Evolutionary conservation across 2,329 filamentous ascomycete species (phyloP).

Genomic region (Mycosphaerella arachidis): DNA sequence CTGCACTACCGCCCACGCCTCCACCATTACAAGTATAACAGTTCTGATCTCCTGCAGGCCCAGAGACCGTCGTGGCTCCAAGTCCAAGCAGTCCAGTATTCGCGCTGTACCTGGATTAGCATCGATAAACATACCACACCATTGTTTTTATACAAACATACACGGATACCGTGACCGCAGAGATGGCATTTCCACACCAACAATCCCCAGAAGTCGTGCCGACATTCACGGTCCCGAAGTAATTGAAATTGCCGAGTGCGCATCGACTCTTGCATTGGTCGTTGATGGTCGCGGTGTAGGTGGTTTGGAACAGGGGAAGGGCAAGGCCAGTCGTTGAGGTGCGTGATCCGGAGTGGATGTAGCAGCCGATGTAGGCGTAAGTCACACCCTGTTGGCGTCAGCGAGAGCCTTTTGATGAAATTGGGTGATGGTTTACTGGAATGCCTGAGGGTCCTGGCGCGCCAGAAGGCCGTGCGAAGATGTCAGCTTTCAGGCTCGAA

Average conservation of each 20-base stretch:
- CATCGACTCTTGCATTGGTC: constrained; percentile 22
- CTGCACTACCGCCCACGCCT: constrained; percentile 8
- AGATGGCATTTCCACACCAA: constrained; percentile 27
- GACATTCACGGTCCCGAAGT: constrained; percentile 27
- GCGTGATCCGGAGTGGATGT: constrained; percentile 24
- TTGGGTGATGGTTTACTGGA: too few species aligned
- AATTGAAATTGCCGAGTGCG: constrained; percentile 14
- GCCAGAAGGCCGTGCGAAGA: too few species aligned
- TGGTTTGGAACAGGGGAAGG: constrained; percentile 19
- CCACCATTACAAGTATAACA: constrained; percentile 26
- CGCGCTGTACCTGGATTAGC: too few species aligned
- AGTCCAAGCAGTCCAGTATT: background rate
- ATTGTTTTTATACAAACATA: background rate
- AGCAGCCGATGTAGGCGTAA: constrained; percentile 30
- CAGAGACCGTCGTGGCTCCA: constrained; percentile 10
- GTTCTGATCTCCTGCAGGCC: constrained; percentile 25
- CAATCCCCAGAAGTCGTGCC: constrained; percentile 24
- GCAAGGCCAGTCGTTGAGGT: constrained; percentile 23
- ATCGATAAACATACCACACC: too few species aligned
- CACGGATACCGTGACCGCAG: constrained; percentile 23
- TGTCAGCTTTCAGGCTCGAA: too few species aligned
- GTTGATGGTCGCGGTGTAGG: constrained; percentile 20
- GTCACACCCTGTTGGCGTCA: constrained; percentile 3
- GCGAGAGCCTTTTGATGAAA: background rate
- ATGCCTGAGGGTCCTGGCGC: too few species aligned